phyloP scores from a whole-genome alignment of 768 basidiomycete genomes.

The Kwoniella mangroviensis region DNA sequence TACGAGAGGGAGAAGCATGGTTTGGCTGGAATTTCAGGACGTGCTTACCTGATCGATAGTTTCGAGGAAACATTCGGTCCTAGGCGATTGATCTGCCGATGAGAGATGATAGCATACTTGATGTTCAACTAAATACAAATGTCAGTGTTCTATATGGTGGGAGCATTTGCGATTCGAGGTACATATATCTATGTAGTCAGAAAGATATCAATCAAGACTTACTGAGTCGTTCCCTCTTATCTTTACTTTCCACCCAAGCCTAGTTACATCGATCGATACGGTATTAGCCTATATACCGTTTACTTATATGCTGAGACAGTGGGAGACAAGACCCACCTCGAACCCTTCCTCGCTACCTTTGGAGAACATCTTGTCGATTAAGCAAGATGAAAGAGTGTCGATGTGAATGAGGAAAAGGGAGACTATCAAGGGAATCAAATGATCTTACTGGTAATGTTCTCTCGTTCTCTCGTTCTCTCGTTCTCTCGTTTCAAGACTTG shows the following conservation, averaged over 20 bases:
- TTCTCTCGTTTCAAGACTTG: neutral
- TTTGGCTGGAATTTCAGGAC: neutral
- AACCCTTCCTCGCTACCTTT: neutral
- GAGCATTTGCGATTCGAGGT: no score
- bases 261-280: neutral
- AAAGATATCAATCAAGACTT: neutral
- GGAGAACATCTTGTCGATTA: neutral
- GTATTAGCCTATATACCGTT: neutral
- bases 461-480: no score
- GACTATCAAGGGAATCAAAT: neutral
- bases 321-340: neutral
- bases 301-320: neutral
- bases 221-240: conserved; percentile 7
- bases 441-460: no score
- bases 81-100: neutral
- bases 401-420: no score
- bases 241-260: conserved; percentile 12
- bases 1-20: no score
- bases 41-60: conserved; percentile 4
- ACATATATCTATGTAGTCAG: no score
- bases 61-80: conserved; percentile 4
- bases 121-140: conserved; percentile 1
- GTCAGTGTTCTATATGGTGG: no score
- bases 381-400: no score
- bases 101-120: neutral